phyloP scores from a whole-genome alignment of 495 filamentous ascomycete species.

The Aspergillus baeticus region DNA sequence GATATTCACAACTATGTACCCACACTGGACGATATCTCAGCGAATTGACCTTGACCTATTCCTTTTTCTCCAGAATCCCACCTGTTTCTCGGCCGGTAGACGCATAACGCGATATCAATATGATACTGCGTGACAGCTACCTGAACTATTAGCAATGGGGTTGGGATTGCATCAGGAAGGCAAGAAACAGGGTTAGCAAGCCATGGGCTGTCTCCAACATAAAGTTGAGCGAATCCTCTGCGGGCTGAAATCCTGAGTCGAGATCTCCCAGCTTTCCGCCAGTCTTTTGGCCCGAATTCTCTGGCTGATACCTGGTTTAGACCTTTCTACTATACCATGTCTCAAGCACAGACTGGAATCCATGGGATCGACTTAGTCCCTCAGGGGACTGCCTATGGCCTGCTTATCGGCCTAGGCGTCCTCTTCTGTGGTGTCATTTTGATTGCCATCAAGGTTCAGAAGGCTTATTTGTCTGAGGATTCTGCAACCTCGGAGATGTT shows the following conservation, averaged over 20 bases:
- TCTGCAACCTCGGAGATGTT: slow-evolving; percentile 52
- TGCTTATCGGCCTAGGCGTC: slow-evolving; percentile 42
- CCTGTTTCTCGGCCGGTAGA: slow-evolving; percentile 7
- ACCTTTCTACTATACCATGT: slow-evolving; percentile 1
- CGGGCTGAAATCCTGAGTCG: not conserved
- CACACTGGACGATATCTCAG: slow-evolving; percentile 3
- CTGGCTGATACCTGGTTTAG: not conserved
- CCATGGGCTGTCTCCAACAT: not conserved
- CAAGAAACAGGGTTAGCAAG: not conserved
- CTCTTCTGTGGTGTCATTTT: slow-evolving; percentile 44
- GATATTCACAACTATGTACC: not conserved
- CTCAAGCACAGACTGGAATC: not conserved
- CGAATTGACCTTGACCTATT: not conserved
- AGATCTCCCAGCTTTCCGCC: not conserved
- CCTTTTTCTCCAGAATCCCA: not conserved
- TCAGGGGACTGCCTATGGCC: slow-evolving; percentile 45
- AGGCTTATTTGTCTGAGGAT: slow-evolving; percentile 42
- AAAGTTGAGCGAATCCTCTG: not conserved
- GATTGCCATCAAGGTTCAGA: slow-evolving; percentile 41
- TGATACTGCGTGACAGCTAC: slow-evolving; percentile 29
- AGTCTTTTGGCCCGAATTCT: not conserved
- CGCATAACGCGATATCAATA: slow-evolving; percentile 30
- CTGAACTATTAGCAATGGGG: not conserved
- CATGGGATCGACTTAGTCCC: slow-evolving; percentile 26
- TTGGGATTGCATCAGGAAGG: slow-evolving; percentile 2